These are phyloP conservation scores for Gnomoniopsis sp. DNA, from an alignment of 2,329 filamentous ascomycete genomes.

Conservation along the genomic window DNA sequence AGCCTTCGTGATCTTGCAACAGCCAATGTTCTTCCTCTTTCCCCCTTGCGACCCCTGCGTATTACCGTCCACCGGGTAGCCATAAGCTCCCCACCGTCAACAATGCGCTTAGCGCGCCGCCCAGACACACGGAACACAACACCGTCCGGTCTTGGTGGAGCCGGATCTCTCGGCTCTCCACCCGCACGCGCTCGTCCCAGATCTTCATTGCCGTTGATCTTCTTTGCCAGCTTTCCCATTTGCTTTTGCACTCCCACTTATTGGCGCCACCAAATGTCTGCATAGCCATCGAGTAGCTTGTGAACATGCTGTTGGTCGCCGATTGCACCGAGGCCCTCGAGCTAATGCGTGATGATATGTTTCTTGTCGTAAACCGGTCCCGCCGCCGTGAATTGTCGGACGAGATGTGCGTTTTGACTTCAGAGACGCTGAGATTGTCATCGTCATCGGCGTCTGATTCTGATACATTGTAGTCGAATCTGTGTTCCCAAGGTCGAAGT, in stretches of 20 bases:
- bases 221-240: conserved; percentile 26
- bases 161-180: conserved; percentile 30
- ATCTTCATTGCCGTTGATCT: conserved; percentile 27
- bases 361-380: background rate
- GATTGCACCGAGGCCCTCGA: background rate
- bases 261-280: conserved; percentile 34
- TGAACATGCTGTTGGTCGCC: background rate
- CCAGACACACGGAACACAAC: conserved; percentile 31
- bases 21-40: too few species aligned
- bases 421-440: background rate
- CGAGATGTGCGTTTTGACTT: conserved; percentile 2
- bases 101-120: conserved; percentile 26
- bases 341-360: background rate
- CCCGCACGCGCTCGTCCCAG: conserved; percentile 27
- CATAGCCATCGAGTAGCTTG: conserved; percentile 10
- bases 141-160: conserved; percentile 33
- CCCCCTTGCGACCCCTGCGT: too few species aligned
- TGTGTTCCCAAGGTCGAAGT: conserved; percentile 37
- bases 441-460: conserved; percentile 8
- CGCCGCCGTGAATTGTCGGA: background rate
- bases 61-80: conserved; percentile 23
- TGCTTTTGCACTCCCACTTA: conserved; percentile 28
- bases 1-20: too few species aligned
- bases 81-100: conserved; percentile 29
- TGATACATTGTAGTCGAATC: background rate